Conservation (phyloP, 2,329 filamentous ascomycete species). For the Coniella lustricola region DNA sequence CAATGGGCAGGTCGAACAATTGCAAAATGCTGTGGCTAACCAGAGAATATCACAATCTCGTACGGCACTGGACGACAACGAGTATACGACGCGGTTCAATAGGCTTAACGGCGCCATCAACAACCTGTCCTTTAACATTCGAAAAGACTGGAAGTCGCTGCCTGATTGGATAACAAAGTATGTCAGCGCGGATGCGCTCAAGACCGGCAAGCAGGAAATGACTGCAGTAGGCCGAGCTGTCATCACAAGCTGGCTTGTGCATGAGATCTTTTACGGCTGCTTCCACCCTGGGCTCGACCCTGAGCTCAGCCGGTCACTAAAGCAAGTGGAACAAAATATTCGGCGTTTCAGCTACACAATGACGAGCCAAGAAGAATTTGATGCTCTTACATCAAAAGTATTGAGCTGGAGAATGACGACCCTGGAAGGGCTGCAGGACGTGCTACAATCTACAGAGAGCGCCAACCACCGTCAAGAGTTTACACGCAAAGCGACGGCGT, state of each 20-base stretch:
- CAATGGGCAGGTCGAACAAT: constrained; percentile 78
- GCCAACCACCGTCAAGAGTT: constrained; percentile 61
- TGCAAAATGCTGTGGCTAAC: constrained; percentile 96
- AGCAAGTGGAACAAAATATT: constrained; percentile 82
- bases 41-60: constrained; percentile 91
- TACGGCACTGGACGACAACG: constrained; percentile 89
- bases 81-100: constrained; percentile 84
- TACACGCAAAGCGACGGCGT: constrained; percentile 61
- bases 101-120: constrained; percentile 90
- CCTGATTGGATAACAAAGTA: constrained; percentile 73
- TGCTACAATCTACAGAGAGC: constrained; percentile 59
- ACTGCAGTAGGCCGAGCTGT: constrained; percentile 86
- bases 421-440: constrained; percentile 75
- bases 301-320: constrained; percentile 68
- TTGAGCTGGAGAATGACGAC: constrained; percentile 92
- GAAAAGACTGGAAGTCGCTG: constrained; percentile 83
- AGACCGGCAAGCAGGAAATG: constrained; percentile 94
- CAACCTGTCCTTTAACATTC: constrained; percentile 90
- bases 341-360: constrained; percentile 67
- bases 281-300: constrained; percentile 87
- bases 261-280: constrained; percentile 83
- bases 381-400: constrained; percentile 79
- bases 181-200: constrained; percentile 78
- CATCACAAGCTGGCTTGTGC: constrained; percentile 82
- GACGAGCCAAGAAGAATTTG: constrained; percentile 77